Evolutionary conservation across 495 filamentous ascomycete species (phyloP).

Genomic region (Penicillium steckii): DNA sequence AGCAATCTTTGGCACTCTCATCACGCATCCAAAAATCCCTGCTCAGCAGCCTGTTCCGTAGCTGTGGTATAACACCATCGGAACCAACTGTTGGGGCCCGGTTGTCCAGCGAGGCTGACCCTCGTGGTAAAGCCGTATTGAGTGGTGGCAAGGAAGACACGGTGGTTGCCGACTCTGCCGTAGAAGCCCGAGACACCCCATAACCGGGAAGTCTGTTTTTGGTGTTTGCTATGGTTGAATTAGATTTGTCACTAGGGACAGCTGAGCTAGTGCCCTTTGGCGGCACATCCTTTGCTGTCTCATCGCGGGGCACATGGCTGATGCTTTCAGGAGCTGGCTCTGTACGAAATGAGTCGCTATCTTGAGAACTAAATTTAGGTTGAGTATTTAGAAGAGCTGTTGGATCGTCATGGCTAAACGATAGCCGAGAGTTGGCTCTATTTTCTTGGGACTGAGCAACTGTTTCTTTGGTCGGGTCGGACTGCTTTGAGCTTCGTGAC

Average conservation of each 20-base stretch:
- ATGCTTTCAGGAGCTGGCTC: constrained; percentile 44
- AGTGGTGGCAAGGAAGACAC: constrained; percentile 32
- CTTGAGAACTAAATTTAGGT: constrained; percentile 27
- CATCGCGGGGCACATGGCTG: constrained; percentile 32
- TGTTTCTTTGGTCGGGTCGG: constrained; percentile 25
- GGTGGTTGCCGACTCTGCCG: constrained; percentile 30
- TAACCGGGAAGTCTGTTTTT: constrained; percentile 35
- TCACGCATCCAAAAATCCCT: constrained; percentile 99
- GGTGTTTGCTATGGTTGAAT: constrained; percentile 14
- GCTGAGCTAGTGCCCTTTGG: constrained; percentile 18
- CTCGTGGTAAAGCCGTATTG: constrained; percentile 27
- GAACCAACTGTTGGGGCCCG: constrained; percentile 18
- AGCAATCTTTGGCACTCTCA: constrained; percentile 97
- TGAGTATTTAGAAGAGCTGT: constrained; percentile 31
- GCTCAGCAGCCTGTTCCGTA: constrained; percentile 80
- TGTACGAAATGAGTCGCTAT: constrained; percentile 37
- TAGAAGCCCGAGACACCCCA: constrained; percentile 33
- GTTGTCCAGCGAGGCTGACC: constrained; percentile 19
- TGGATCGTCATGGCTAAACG: constrained; percentile 38
- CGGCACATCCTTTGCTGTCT: constrained; percentile 24
- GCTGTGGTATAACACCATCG: constrained; percentile 43
- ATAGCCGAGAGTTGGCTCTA: constrained; percentile 35
- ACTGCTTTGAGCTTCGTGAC: constrained; percentile 23
- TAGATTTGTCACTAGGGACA: constrained; percentile 23
- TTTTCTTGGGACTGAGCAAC: constrained; percentile 19